Evolutionary conservation across 495 filamentous ascomycete genomes (phyloP).

Genomic region (Tuber borchii): DNA sequence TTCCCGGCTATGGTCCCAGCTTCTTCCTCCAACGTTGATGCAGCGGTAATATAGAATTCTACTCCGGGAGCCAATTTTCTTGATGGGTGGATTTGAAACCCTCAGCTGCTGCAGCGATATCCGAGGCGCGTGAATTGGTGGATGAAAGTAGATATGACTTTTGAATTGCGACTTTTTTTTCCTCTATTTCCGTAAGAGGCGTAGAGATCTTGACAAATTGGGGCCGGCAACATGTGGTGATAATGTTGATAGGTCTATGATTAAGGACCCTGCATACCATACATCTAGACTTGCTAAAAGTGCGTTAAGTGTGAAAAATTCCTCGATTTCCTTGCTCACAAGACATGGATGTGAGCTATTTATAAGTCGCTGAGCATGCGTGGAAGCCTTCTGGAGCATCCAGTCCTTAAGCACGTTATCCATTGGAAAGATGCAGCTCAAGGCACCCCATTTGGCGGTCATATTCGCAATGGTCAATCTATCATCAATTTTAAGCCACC

Average conservation of each 20-base stretch:
- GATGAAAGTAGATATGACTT: conserved; percentile 88
- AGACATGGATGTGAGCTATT: conserved; percentile 48
- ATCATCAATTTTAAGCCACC: too few relatives aligned
- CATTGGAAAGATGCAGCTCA: conserved; percentile 80
- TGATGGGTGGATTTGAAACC: conserved; percentile 64
- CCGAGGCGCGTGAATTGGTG: conserved; percentile 79
- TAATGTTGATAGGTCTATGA: conserved; percentile 70
- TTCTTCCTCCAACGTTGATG: conserved; percentile 71
- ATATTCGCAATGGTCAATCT: too few relatives aligned
- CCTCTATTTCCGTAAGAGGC: too few relatives aligned
- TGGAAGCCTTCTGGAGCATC: conserved; percentile 69
- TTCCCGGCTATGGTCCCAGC: conserved; percentile 74
- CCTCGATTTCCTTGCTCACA: conserved; percentile 63
- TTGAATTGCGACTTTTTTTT: conserved; percentile 66
- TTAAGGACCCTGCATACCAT: conserved; percentile 73
- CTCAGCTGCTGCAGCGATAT: conserved; percentile 72
- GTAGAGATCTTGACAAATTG: too few relatives aligned
- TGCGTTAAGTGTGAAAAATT: conserved; percentile 57
- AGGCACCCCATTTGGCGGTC: conserved; percentile 89
- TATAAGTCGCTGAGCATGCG: conserved; percentile 45
- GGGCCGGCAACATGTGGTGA: too few relatives aligned
- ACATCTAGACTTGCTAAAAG: conserved; percentile 69
- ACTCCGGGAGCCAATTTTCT: conserved; percentile 74
- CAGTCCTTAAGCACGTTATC: conserved; percentile 65
- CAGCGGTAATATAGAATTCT: conserved; percentile 85